phyloP scores from a whole-genome alignment of 139 green algal genomes.

The Volvox africanus region DNA sequence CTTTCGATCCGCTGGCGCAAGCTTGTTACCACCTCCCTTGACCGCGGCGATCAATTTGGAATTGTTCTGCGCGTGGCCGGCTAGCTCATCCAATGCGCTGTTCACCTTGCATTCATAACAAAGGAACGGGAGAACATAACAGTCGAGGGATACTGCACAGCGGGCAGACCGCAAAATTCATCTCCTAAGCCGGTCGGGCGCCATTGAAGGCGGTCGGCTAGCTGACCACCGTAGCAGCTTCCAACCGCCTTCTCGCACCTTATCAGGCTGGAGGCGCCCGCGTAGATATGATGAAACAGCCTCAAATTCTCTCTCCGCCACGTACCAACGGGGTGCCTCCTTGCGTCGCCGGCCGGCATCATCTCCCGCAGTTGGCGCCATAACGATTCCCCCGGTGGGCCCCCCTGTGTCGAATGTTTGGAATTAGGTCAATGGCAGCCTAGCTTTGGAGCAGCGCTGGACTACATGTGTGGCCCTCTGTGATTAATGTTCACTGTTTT shows the following conservation, averaged over 20 bases:
- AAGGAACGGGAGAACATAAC: not conserved
- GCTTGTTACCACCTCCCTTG: slow-evolving; percentile 42
- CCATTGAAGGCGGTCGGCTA: no score
- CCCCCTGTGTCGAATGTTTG: not conserved
- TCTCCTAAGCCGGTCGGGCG: no score
- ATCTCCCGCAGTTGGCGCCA: not conserved
- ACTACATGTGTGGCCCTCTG: no score
- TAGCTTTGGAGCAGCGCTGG: not conserved
- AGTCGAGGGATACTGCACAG: no score
- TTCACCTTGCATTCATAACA: slow-evolving; percentile 67
- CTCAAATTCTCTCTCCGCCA: slow-evolving; percentile 72
- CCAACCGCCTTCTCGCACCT: slow-evolving; percentile 45
- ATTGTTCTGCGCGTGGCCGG: slow-evolving; percentile 65
- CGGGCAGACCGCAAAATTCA: no score
- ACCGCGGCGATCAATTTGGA: slow-evolving; percentile 58
- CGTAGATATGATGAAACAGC: slow-evolving; percentile 76
- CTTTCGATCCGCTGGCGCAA: slow-evolving; percentile 71
- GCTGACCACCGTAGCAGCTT: not conserved
- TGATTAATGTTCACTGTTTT: not conserved
- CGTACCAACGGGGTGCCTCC: slow-evolving; percentile 69
- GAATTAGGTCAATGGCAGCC: not conserved
- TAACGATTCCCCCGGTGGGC: not conserved
- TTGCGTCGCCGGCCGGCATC: slow-evolving; percentile 19
- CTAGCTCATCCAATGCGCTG: slow-evolving; percentile 79
- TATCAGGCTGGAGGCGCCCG: slow-evolving; percentile 74